phyloP scores from a whole-genome alignment of 2,329 filamentous ascomycete genomes.

The Hypoxylon rubiginosum region DNA sequence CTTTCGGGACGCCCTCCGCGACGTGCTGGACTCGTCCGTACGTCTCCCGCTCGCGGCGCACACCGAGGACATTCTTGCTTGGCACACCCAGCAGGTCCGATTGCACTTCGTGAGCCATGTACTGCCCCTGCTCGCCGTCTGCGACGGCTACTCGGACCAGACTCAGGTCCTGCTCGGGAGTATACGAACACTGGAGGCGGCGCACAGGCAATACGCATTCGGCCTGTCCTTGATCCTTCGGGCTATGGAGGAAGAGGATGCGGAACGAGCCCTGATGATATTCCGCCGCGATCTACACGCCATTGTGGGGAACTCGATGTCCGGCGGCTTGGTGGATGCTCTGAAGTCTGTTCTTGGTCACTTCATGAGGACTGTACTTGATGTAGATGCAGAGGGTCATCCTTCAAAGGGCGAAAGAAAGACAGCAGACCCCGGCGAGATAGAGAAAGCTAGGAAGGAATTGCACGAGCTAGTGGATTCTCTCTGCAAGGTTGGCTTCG shows the following conservation, averaged over 20 bases:
- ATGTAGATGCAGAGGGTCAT: constrained; percentile 44
- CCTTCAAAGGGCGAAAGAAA: constrained; percentile 23
- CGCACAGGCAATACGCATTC: constrained; percentile 69
- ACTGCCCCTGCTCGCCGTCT: constrained; percentile 66
- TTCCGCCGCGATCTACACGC: constrained; percentile 75
- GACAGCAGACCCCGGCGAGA: constrained; percentile 46
- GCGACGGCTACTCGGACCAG: constrained; percentile 58
- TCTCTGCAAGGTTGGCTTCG: constrained; percentile 74
- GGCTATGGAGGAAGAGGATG: constrained; percentile 58
- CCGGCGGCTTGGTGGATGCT: constrained; percentile 65
- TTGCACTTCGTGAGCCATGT: constrained; percentile 72
- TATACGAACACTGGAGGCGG: constrained; percentile 70
- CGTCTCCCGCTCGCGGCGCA: constrained; percentile 64
- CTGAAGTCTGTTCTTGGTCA: constrained; percentile 67
- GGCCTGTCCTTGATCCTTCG: constrained; percentile 66
- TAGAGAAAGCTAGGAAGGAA: constrained; percentile 61
- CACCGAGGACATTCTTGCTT: constrained; percentile 69
- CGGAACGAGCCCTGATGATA: constrained; percentile 58
- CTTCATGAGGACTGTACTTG: constrained; percentile 65
- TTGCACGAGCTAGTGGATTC: constrained; percentile 70
- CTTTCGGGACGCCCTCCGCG: constrained; percentile 66
- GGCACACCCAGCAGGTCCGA: constrained; percentile 73
- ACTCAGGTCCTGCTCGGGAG: constrained; percentile 64
- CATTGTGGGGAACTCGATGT: constrained; percentile 74
- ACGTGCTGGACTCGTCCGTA: constrained; percentile 64